These are phyloP conservation scores for Mycena sp. DNA, from an alignment of 1,284 basidiomycete genomes.

Conservation along the genomic window DNA sequence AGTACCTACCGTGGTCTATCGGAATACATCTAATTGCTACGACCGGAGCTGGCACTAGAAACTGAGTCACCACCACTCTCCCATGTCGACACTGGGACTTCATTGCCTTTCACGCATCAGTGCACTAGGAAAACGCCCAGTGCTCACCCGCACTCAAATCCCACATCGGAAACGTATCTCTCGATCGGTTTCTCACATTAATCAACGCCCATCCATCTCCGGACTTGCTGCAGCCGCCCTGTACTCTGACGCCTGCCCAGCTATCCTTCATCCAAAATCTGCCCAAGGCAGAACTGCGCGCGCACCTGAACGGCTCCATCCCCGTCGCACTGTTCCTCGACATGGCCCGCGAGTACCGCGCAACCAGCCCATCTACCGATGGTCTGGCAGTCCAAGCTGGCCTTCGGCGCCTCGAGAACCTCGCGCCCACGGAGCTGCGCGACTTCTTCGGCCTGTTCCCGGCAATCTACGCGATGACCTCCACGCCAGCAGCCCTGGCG, in stretches of 20 bases:
- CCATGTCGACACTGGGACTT: too few species aligned
- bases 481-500: slow-evolving; percentile 60
- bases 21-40: too few species aligned
- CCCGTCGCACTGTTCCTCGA: slow-evolving; percentile 69
- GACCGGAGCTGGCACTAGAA: too few species aligned
- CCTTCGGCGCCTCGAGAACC: slow-evolving; percentile 52
- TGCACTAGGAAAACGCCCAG: too few species aligned
- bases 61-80: too few species aligned
- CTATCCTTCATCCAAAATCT: slow-evolving; percentile 65
- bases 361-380: slow-evolving; percentile 6
- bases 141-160: too few species aligned
- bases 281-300: slow-evolving; percentile 84
- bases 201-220: slow-evolving; percentile 2
- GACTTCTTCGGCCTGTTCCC: slow-evolving; percentile 83
- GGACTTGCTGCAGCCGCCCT: slow-evolving; percentile 58
- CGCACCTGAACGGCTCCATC: slow-evolving; percentile 85
- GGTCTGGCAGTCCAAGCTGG: slow-evolving; percentile 44
- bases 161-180: too few species aligned
- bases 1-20: too few species aligned
- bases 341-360: slow-evolving; percentile 61
- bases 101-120: too few species aligned
- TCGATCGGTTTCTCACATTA: too few species aligned
- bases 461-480: slow-evolving; percentile 78
- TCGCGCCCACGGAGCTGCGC: slow-evolving; percentile 61
- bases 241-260: slow-evolving; percentile 58